Evolutionary conservation across 129 eudicot genomes (phyloP), one percentile per base, ranked within the genome.

Genomic region (Pulicaria dysenterica): DNA sequence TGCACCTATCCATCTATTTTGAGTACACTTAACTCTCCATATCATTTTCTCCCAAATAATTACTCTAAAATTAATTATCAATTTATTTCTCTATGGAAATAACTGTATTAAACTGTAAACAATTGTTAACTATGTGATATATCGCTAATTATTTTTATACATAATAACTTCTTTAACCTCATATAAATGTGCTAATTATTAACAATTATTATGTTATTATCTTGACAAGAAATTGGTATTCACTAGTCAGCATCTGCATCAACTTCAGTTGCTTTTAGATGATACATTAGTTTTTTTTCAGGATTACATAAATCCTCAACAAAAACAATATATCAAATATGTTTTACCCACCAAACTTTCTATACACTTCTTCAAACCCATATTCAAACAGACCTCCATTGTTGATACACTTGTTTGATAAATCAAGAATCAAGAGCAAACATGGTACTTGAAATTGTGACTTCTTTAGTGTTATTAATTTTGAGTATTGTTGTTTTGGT

Each of bases 401-500:
- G n/a, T n/a, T n/a, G n/a, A n/a, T n/a, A n/a, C n/a, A n/a, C n/a
- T n/a, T n/a, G n/a, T n/a, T n/a, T n/a, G n/a, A 16, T 59, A 16
- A 36, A 47, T 38, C 38, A 16, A 55, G 40, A 73, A 61, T 62
- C 64, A 74, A 74, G 78, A 74, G 51, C 60, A 17, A 58, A 39
- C 46, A 82, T 77, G 80, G 81, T 77, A 37, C 71, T 81, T 75
- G 91, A 81, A 40, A 83, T 89, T 31, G 69, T 81, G 51, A 71
- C 76, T 56, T 81, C 85, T 15, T 51, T 89, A 58, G 68, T 51
- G 6, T 41, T 89, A 53, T 55, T 89, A 55, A 19, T 81, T 60
- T 74, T 79, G 48, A 91, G 87, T 55, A 77, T 89, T 57, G 87
- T 79, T n/a, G 71, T 83, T 61, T 55, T 89, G 77, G 65, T 79